Base-by-base conservation (phyloP, 2,329 filamentous ascomycete genomes). In the Berkeleyomyces basicola region DNA sequence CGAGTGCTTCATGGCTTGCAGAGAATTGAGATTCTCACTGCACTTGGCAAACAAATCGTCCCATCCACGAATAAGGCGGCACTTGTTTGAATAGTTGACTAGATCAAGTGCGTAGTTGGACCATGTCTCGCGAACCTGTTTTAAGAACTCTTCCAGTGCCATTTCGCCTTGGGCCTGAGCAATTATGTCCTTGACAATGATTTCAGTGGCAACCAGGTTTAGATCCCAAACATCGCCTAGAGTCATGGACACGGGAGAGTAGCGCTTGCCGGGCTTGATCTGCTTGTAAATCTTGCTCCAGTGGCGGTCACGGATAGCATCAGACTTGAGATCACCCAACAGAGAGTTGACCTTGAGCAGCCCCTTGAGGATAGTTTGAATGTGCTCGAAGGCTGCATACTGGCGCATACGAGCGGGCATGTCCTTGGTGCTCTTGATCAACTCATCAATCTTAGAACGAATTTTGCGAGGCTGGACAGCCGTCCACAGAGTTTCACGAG, bases 341-440 rank as follows among this genome's bases (percentile, higher is more conserved):
- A 96, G 79, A 9, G 86, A 79, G 70, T 97, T 99, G 68, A 95
- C 90, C 72, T 96, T 97, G 66, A 96, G 80, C 58, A 95, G 81
- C 66, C 91, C 86, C 53, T 90, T 87, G 47, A 99, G 82, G 39
- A 95, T 88, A 66, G 84, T 90, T 72, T 99, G 95, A 46, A 99
- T 90, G 70, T 99, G 92, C 73, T 99, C 95, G 71, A 99, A 99
- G n/a, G 95, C 95, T 68, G 95, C 92, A 73, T 99, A 99, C 71
- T 99, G 95, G 65, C 95, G 86, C 92, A 99, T 97, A 65, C 93
- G 86, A 74, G 90, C 96, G 0, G 95, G 93, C 93, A 99, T 97
- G 66, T 97, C 92, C 75, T 96, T 97, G 43, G 91, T 97, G 82
- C 95, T 95, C 77, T 96, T 96, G 72, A 97, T 89, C 61, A 97